Evolutionary conservation across 148 eudicot species (phyloP), one percentile per base, ranked within the genome.

Genomic region (Nepenthes mirabilis): DNA sequence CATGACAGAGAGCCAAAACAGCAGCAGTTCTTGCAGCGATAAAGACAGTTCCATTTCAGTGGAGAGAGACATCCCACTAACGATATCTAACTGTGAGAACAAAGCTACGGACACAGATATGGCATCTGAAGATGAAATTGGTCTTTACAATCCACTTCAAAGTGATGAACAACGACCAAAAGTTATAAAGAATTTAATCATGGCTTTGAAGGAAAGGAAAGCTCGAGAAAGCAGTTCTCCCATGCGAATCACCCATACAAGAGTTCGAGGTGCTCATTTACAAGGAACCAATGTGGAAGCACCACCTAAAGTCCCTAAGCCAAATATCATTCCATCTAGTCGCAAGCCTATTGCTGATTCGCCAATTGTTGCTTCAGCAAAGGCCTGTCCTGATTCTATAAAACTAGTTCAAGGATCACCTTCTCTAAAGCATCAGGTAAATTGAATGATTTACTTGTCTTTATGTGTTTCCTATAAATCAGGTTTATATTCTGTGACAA

Each of bases 21-120:
- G 99, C 69, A 81, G 69, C 77, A 80, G 99, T 66, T 86, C 99
- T 52, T 84, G 90, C 70, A 84, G 99, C 70, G 99, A 94, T 65
- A 89, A 74, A 65, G 97, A 84, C 36, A 84, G 95, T 64, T 69
- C 81, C 34, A 47, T 73, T 64, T 82, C 91, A 34, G 75, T 81
- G 37, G 98, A 88, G 77, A 88, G 75, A 63, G 85, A 74, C 71
- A 61, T 74, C 43, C 79, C 64, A 37, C 74, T 76, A 36, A 37
- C 62, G 58, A 73, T 55, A 12, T 57, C 40, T 52, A 77, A 75
- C 71, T 61, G 75, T 68, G 90, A 90, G 62, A 75, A 67, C 63
- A 82, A 78, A 69, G 77, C 77, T 50, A 75, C 77, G 52, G 83
- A 80, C 56, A 73, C 78, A 34, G 82, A 82, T 66, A 64, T 79